Evolutionary conservation across 164 flowering plant species (phyloP).

Genomic region (Vitis rotundifolia): DNA sequence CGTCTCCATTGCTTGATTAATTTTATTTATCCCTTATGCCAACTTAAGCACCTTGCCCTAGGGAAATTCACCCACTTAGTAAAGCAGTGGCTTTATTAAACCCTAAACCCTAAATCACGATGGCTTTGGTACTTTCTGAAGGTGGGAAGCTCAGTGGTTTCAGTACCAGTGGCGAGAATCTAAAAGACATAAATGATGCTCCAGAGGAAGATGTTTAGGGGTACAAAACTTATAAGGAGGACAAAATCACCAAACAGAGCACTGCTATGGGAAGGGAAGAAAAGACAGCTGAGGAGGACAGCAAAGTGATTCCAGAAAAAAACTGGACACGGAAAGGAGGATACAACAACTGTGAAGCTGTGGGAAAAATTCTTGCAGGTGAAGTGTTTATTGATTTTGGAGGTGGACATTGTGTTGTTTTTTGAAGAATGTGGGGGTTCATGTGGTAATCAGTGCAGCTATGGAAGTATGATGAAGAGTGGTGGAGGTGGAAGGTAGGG

Average conservation of each 20-base stretch:
- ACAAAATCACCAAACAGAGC: background rate
- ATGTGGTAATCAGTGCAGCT: slow-evolving; percentile 12
- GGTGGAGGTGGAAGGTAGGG: slow-evolving; percentile 21
- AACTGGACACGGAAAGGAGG: background rate
- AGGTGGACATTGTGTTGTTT: too few relatives aligned
- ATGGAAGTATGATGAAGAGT: background rate
- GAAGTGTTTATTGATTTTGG: background rate
- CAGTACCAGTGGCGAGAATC: slow-evolving; percentile 3
- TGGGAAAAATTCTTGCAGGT: background rate
- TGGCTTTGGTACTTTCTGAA: slow-evolving; percentile 46
- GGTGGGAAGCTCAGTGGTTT: slow-evolving; percentile 34
- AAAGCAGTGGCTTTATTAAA: slow-evolving; percentile 55
- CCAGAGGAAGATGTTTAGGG: slow-evolving; percentile 12
- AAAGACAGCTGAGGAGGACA: background rate
- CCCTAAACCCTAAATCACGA: slow-evolving; percentile 37
- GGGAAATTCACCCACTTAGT: slow-evolving; percentile 52
- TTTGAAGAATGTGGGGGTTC: background rate
- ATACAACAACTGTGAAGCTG: slow-evolving; percentile 1
- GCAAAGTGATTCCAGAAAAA: background rate
- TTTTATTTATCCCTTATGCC: slow-evolving; percentile 9
- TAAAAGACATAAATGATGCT: background rate
- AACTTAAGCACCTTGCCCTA: slow-evolving; percentile 48
- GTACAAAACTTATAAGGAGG: background rate
- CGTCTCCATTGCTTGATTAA: background rate
- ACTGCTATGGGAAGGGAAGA: slow-evolving; percentile 7